A percentile compares a stretch with the other conserved stretches of the same genome.
Conservation (phyloP, 1,284 basidiomycete species). For the Singerocomus rubriflavus region DNA sequence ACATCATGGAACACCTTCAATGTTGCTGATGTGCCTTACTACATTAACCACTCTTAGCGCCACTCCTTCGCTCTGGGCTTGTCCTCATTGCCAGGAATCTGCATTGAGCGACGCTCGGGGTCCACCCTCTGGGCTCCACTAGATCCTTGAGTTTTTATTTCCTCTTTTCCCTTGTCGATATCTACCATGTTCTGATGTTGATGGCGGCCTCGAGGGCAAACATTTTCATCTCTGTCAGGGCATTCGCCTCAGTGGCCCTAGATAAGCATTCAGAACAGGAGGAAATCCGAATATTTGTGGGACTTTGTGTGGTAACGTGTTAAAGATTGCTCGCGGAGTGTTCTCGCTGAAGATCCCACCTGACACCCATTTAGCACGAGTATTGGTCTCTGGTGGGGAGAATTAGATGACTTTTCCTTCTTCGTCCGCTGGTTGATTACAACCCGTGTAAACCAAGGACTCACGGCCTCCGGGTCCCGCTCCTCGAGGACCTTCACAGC, state of each 20-base stretch:
- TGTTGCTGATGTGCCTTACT: conserved; percentile 13
- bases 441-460: not conserved
- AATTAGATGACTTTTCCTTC: not conserved
- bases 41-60: not conserved
- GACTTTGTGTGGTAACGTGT: not conserved
- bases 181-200: conserved; percentile 13
- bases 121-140: not conserved
- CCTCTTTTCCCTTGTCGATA: conserved; percentile 6
- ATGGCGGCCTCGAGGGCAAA: conserved; percentile 9
- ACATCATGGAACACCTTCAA: conserved; percentile 7
- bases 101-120: not conserved
- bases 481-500: conserved; percentile 5
- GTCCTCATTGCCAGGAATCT: not conserved
- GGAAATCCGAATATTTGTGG: not conserved
- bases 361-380: not conserved
- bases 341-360: conserved; percentile 6
- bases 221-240: conserved; percentile 10
- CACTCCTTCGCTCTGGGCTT: not conserved
- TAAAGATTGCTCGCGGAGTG: conserved; percentile 10
- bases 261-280: not conserved
- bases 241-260: not conserved
- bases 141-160: not conserved
- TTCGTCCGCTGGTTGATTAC: conserved; percentile 2
- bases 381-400: conserved; percentile 1
- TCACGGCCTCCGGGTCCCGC: conserved; percentile 11